Evolutionary conservation across 805 yeast genomes (phyloP).

Genomic region (Zygoascus flipseniorum): DNA sequence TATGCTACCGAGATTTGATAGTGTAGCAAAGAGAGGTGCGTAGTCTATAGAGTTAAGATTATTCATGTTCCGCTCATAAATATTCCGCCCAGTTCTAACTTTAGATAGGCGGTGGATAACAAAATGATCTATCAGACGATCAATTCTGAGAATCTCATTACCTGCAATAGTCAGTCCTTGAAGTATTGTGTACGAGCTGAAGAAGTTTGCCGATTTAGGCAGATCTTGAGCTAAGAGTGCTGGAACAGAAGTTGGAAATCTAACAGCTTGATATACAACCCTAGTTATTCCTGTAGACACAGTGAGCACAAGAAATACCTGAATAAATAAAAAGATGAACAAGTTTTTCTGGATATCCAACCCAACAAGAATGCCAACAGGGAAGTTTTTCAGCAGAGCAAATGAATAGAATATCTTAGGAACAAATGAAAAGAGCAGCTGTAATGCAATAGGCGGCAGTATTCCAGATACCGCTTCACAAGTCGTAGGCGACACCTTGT

Average conservation of each 20-base stretch:
- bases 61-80: slow-evolving; percentile 35
- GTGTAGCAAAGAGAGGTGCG: slow-evolving; percentile 74
- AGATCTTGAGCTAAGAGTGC: slow-evolving; percentile 64
- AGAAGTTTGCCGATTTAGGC: slow-evolving; percentile 82
- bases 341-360: slow-evolving; percentile 69
- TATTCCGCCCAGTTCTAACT: slow-evolving; percentile 50
- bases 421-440: slow-evolving; percentile 54
- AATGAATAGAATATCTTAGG: slow-evolving; percentile 49
- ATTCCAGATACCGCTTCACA: slow-evolving; percentile 51
- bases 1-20: slow-evolving; percentile 69
- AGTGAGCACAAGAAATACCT: slow-evolving; percentile 76
- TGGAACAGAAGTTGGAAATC: slow-evolving; percentile 67
- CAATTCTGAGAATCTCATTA: slow-evolving; percentile 53
- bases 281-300: slow-evolving; percentile 70
- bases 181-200: slow-evolving; percentile 65
- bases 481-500: slow-evolving; percentile 44
- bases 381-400: slow-evolving; percentile 46
- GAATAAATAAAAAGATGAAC: slow-evolving; percentile 70
- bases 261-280: slow-evolving; percentile 50
- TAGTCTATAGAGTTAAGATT: slow-evolving; percentile 45
- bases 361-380: slow-evolving; percentile 57
- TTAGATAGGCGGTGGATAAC: slow-evolving; percentile 33
- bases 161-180: slow-evolving; percentile 75
- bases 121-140: slow-evolving; percentile 37
- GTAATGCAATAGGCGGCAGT: slow-evolving; percentile 58